Evolutionary conservation across 1,284 basidiomycete genomes (phyloP), one percentile per base, ranked within the genome.

Genomic region (Trichosporon sp.): DNA sequence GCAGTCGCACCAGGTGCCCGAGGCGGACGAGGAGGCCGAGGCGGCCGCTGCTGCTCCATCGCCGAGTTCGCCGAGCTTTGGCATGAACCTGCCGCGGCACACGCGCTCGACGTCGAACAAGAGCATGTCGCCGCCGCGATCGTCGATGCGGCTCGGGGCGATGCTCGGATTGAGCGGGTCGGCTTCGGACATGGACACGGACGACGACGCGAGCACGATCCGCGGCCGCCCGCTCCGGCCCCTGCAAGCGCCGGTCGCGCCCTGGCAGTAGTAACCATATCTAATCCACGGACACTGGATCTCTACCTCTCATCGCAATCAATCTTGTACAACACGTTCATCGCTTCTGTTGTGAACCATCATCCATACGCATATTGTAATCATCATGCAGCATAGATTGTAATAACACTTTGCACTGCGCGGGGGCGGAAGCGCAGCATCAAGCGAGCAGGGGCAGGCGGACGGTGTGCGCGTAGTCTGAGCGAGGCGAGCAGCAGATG

Each of bases 121-220:
- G 56, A 60, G 56, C 56, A 18, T 71, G 25, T 67, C 73, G 0
- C 75, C 76, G 1, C 80, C 81, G 5, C 70, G 72, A 31, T 79
- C 78, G 7, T 77, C 77, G 1, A 27, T 81, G 60, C 71, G 78
- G 29, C 74, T 82, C n/a, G 79, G 79, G 35, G 75, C 75, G 21
- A 70, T 82, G 38, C 70, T 80, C 23, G 76, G 77, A 23, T 76
- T 75, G 47, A 74, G 72, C 13, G 68, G 66, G 31, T 69, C 65
- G 18, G 71, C 71, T 1, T 63, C 64, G 5, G 74, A 72, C 27
- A 62, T 72, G 34, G 73, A 74, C 58, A 68, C 65, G 42, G 73
- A 75, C 64, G 73, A 71, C 51, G 73, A 69, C 23, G 66, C 69
- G 6, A 56, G 62, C 13, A 67, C 67, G 21, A 42, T 70, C 31